Base-by-base conservation (phyloP, 2,329 filamentous ascomycete genomes). In the Neonectria sp. region DNA sequence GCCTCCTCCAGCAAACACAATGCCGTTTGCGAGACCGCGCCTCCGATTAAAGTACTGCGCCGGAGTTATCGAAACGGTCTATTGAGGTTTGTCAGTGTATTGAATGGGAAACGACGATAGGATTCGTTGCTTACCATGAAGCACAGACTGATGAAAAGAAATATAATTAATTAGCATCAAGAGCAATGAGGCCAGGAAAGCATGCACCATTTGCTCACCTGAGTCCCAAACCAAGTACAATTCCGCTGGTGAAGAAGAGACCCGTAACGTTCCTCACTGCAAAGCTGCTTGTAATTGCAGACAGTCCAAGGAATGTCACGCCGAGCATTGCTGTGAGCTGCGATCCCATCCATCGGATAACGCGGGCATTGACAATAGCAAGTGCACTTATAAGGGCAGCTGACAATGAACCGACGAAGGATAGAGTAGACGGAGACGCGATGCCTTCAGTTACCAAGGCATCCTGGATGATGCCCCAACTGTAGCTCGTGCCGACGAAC, bases 381-480 rank as follows among this genome's bases (percentile, higher is more conserved):
- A 87, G 80, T 3, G 85, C 80, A 0, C 85, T 84, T 40, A 87
- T 85, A 60, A 84, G 82, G 0, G 85, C 83, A 1, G 73, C 64
- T 0, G 73, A 75, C 12, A 86, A 75, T 0, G 86, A 88, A 0
- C 89, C 89, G 6, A 91, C 86, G 67, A 90, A 91, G 0, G 88
- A 85, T 12, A 91, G 77, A 0, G 86, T 89, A 0, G 85, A 84
- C 0, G 88, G 80, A 0, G 83, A 71, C 1, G 58, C 82, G 1
- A 89, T 78, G 0, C 81, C 80, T 21, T 84, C 77, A 40, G 84
- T 78, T 0, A 90, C 83, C 0, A 91, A 81, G 0, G 85, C 88
- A 3, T 83, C 83, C 75, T 92, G 90, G 15, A 91, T 79, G 0
- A 92, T 83, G 6, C 89, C 90, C 88, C 89, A 91, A 67, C 82